These are phyloP conservation scores for Carex sylvatica DNA, from an alignment of 202 grass and related monocot genomes.

Conservation along the genomic window DNA sequence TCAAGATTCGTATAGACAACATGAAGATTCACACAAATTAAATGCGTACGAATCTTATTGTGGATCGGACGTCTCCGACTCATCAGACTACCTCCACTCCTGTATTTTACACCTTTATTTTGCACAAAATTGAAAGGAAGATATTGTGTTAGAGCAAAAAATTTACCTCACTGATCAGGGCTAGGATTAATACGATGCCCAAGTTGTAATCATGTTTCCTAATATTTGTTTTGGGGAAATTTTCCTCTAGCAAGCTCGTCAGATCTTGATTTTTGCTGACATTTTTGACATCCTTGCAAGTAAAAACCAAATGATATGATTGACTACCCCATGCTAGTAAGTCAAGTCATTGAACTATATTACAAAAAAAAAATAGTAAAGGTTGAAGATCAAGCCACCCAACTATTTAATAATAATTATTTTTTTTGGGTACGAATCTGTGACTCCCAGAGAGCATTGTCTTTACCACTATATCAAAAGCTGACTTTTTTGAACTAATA, in stretches of 20 bases:
- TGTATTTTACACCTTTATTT: background rate
- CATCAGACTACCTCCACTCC: too few relatives aligned
- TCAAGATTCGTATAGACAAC: too few relatives aligned
- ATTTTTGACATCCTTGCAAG: conserved; percentile 32
- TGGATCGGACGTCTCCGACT: too few relatives aligned
- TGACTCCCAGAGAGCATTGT: too few relatives aligned
- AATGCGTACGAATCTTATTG: too few relatives aligned
- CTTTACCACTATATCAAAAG: too few relatives aligned
- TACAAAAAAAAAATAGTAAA: too few relatives aligned
- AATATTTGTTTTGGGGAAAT: conserved; percentile 16
- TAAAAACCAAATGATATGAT: background rate
- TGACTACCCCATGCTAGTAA: background rate
- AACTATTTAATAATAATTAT: too few relatives aligned
- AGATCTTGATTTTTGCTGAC: conserved; percentile 35
- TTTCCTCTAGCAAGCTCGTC: conserved; percentile 37
- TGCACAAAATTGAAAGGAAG: background rate
- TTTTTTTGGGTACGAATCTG: too few relatives aligned
- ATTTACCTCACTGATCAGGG: conserved; percentile 53
- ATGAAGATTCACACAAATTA: too few relatives aligned
- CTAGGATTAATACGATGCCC: conserved; percentile 44
- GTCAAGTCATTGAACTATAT: background rate
- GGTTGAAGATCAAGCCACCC: too few relatives aligned
- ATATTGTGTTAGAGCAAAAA: background rate
- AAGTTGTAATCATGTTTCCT: conserved; percentile 28
- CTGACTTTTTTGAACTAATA: too few relatives aligned